Evolutionary conservation across 495 filamentous ascomycete genomes (phyloP).

Genomic region (Penicillium salamii): DNA sequence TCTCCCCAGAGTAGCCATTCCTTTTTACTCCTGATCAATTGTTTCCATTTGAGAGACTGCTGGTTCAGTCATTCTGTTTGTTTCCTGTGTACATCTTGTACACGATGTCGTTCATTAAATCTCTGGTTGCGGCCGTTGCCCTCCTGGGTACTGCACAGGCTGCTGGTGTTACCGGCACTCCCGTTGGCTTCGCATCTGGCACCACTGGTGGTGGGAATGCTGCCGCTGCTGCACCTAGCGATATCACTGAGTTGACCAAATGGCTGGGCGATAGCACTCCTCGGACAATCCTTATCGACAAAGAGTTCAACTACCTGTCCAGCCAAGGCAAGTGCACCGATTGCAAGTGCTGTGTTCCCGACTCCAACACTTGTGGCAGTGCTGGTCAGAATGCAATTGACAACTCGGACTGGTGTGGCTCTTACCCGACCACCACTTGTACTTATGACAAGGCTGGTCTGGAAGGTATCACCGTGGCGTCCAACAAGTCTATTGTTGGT

Average conservation of each 20-base stretch:
- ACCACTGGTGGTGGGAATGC: conserved; percentile 51
- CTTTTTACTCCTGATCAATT: too few species aligned
- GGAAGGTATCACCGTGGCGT: conserved; percentile 30
- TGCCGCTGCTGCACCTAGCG: conserved; percentile 38
- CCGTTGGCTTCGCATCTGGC: conserved; percentile 47
- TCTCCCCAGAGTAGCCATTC: too few species aligned
- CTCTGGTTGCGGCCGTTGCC: conserved; percentile 18
- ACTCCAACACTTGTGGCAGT: conserved; percentile 24
- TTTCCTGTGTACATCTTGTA: conserved; percentile 1
- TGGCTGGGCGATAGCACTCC: conserved; percentile 38
- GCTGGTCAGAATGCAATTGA: conserved; percentile 31
- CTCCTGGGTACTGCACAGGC: conserved; percentile 21
- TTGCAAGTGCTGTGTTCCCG: conserved; percentile 32
- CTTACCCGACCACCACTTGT: conserved; percentile 24
- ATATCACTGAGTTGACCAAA: conserved; percentile 32
- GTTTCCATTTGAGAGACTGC: conserved; percentile 12
- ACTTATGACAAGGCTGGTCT: conserved; percentile 39
- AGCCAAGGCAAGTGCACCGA: conserved; percentile 39
- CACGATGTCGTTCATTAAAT: conserved; percentile 20
- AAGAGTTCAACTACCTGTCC: conserved; percentile 45
- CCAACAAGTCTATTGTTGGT: conserved; percentile 40
- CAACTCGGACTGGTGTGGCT: conserved; percentile 29
- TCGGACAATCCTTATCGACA: conserved; percentile 48
- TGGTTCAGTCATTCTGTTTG: conserved; percentile 10
- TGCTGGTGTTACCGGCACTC: conserved; percentile 32